Evolutionary conservation across 2,329 filamentous ascomycete species (phyloP).

Genomic region (Atkinsonella hypoxylon): DNA sequence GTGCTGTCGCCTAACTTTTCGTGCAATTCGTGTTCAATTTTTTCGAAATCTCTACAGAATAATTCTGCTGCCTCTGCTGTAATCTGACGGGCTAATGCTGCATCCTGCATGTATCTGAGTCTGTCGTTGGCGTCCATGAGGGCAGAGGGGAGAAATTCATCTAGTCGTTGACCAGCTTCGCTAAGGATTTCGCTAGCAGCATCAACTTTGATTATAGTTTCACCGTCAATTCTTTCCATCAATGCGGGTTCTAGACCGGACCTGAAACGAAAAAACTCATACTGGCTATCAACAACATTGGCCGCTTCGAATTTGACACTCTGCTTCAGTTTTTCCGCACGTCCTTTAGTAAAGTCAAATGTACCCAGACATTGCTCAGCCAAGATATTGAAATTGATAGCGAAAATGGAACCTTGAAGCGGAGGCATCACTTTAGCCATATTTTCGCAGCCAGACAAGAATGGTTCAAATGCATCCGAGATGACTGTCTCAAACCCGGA

Average conservation of each 20-base stretch:
- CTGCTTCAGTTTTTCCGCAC: constrained; percentile 42
- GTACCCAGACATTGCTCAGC: constrained; percentile 42
- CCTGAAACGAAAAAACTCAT: constrained; percentile 57
- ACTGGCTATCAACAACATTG: constrained; percentile 55
- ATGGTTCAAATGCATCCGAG: constrained; percentile 73
- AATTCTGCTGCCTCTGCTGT: constrained; percentile 71
- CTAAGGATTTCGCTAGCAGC: constrained; percentile 44
- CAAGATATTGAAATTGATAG: constrained; percentile 57
- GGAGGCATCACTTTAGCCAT: constrained; percentile 49
- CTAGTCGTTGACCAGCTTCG: constrained; percentile 61
- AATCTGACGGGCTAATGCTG: constrained; percentile 58
- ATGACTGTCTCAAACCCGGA: constrained; percentile 65
- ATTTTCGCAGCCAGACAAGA: constrained; percentile 61
- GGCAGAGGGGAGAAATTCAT: constrained; percentile 85
- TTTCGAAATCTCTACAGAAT: constrained; percentile 78
- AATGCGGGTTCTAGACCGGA: constrained; percentile 63
- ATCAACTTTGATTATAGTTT: constrained; percentile 21
- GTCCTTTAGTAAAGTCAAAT: constrained; percentile 52
- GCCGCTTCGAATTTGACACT: constrained; percentile 41
- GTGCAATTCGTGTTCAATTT: constrained; percentile 38
- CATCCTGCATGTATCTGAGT: constrained; percentile 60
- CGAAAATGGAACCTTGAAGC: constrained; percentile 55
- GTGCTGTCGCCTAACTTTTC: constrained; percentile 24
- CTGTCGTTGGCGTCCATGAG: constrained; percentile 85
- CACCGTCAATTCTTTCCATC: constrained; percentile 32